Percentiles rank a stretch among this genome's conserved stretches.
Conservation (phyloP, 2,329 filamentous ascomycete species). For the Trichophyton mentagrophytes region DNA sequence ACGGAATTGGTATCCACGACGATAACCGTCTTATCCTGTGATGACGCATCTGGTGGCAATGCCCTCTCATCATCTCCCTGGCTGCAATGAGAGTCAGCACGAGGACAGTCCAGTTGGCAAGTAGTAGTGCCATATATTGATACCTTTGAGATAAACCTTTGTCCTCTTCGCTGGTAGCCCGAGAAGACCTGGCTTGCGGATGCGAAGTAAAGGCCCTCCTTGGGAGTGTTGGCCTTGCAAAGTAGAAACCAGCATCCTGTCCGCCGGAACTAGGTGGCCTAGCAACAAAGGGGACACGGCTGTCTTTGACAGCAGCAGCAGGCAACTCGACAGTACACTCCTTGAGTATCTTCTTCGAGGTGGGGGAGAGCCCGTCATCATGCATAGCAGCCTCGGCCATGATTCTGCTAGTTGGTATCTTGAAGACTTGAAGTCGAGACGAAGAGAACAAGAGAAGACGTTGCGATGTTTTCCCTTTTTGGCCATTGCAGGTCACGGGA, state of each 20-base stretch:
- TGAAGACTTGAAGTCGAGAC: neutral
- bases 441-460: neutral
- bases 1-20: neutral
- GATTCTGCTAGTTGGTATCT: neutral
- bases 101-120: neutral
- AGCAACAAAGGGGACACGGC: constrained; percentile 19
- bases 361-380: constrained; percentile 13
- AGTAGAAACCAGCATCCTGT: constrained; percentile 22
- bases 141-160: neutral
- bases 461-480: neutral
- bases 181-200: constrained; percentile 4
- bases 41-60: neutral
- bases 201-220: constrained; percentile 10
- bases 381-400: neutral
- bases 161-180: neutral
- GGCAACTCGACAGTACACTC: constrained; percentile 11
- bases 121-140: neutral
- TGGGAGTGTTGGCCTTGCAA: constrained; percentile 21
- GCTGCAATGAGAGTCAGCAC: neutral
- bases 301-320: constrained; percentile 6
- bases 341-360: constrained; percentile 14
- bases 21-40: too few species aligned
- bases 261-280: constrained; percentile 22
- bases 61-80: neutral
- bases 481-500: too few species aligned